phyloP scores from a whole-genome alignment of 305 asterid species.

The Fraxinus greggii region DNA sequence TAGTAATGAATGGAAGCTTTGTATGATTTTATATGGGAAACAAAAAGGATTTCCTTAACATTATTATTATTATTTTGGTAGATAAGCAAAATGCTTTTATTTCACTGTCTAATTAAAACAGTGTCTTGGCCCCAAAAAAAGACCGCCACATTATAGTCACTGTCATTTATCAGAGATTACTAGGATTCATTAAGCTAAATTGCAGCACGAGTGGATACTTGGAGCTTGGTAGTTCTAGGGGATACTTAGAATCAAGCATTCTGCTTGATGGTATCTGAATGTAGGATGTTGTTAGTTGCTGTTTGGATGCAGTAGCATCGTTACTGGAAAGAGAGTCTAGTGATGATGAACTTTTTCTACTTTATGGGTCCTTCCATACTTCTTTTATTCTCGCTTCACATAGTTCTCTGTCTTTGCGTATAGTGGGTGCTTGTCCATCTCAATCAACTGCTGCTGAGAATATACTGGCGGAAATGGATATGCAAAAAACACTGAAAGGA shows the following conservation, averaged over 20 bases:
- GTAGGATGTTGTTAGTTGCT: neutral
- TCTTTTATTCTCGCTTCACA: constrained; percentile 1
- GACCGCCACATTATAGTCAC: neutral
- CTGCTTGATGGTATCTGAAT: neutral
- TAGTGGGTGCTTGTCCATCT: constrained; percentile 44
- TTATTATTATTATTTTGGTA: neutral
- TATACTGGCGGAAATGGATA: constrained; percentile 25
- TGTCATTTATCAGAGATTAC: neutral
- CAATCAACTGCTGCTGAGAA: constrained; percentile 24
- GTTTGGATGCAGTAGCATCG: neutral
- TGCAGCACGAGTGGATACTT: neutral
- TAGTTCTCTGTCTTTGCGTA: constrained; percentile 20
- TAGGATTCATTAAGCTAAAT: neutral
- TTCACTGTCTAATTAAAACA: neutral
- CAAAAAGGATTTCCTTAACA: neutral
- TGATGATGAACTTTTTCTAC: constrained; percentile 5
- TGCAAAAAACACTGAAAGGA: constrained; percentile 29
- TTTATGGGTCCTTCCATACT: constrained; percentile 3
- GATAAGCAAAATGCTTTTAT: neutral
- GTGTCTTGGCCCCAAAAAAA: neutral
- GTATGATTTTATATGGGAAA: neutral
- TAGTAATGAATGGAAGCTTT: neutral
- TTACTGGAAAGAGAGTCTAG: neutral
- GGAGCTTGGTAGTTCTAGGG: neutral
- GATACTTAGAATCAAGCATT: neutral